Evolutionary conservation across 2,329 filamentous ascomycete genomes (phyloP).

Genomic region (Stenocarpella maydis): DNA sequence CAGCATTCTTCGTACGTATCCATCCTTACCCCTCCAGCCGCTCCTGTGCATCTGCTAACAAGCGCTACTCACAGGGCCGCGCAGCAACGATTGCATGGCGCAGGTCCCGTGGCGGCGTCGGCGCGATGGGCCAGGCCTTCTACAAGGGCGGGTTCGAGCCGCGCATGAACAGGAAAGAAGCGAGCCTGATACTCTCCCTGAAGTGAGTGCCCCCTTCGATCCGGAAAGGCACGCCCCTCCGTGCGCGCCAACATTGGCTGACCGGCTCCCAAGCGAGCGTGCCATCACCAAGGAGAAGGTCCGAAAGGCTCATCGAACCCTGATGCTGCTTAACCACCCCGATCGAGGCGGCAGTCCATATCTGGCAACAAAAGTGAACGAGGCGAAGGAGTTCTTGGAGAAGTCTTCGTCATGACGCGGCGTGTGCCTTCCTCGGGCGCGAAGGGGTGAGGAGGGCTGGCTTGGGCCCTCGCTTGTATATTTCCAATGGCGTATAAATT

Average conservation of each 20-base stretch:
- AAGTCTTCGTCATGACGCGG: slow-evolving; percentile 61
- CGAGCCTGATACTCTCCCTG: slow-evolving; percentile 87
- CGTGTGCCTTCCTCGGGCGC: neutral
- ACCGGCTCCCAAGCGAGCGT: slow-evolving; percentile 71
- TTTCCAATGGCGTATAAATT: slow-evolving; percentile 30
- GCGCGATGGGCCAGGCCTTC: slow-evolving; percentile 86
- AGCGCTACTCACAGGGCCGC: slow-evolving; percentile 71
- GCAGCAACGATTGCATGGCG: slow-evolving; percentile 90
- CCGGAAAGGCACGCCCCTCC: neutral
- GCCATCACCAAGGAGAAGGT: slow-evolving; percentile 90
- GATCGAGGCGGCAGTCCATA: slow-evolving; percentile 97
- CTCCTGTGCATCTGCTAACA: slow-evolving; percentile 23
- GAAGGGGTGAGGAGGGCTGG: neutral
- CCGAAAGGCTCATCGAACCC: slow-evolving; percentile 90
- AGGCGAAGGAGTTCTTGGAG: slow-evolving; percentile 95
- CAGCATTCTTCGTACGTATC: slow-evolving; percentile 69
- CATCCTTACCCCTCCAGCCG: neutral
- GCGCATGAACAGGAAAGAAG: slow-evolving; percentile 93
- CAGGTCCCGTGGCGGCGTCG: slow-evolving; percentile 79
- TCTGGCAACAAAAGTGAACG: slow-evolving; percentile 96
- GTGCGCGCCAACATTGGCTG: neutral
- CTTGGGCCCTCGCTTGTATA: slow-evolving; percentile 28
- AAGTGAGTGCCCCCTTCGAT: slow-evolving; percentile 63
- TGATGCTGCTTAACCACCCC: slow-evolving; percentile 98
- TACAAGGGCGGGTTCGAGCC: slow-evolving; percentile 99